Percentiles rank a stretch among this genome's conserved stretches.
phyloP scores from a whole-genome alignment of 176 grass and related monocot species.

The Urochloa ruziziensis region DNA sequence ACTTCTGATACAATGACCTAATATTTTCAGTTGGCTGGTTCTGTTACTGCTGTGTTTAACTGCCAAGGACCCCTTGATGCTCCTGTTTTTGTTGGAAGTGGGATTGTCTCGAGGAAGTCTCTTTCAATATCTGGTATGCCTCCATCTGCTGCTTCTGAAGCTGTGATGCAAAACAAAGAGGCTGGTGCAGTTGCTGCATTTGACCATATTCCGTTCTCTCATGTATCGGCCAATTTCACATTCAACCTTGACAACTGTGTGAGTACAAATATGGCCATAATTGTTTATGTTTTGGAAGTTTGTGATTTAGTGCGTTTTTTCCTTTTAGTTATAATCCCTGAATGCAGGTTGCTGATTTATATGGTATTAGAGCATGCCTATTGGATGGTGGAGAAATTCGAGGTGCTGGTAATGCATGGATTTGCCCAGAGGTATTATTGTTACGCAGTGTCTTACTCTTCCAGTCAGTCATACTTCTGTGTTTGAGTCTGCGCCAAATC shows the following conservation, averaged over 20 bases:
- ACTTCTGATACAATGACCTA: conserved; percentile 31
- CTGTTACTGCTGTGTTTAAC: conserved; percentile 95
- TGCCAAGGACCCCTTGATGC: conserved; percentile 98
- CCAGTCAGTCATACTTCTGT: not conserved
- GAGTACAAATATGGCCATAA: conserved; percentile 37
- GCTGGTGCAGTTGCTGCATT: conserved; percentile 95
- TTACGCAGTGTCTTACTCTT: conserved; percentile 21
- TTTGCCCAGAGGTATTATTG: conserved; percentile 88
- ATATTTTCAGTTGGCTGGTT: conserved; percentile 76
- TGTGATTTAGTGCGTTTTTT: not conserved
- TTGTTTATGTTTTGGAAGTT: conserved; percentile 26
- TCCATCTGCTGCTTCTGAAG: conserved; percentile 88
- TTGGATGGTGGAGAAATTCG: conserved; percentile 98
- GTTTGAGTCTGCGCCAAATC: not conserved
- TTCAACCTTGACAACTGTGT: conserved; percentile 97
- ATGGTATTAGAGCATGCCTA: conserved; percentile 97
- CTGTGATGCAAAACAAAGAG: conserved; percentile 93
- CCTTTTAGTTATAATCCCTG: conserved; percentile 9
- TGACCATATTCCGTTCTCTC: conserved; percentile 93
- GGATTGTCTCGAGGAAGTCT: conserved; percentile 93
- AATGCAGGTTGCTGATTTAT: conserved; percentile 86
- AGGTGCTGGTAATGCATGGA: conserved; percentile 95
- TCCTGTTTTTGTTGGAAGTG: conserved; percentile 97
- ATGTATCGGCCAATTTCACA: conserved; percentile 95
- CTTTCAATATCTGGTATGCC: conserved; percentile 75